Base-by-base conservation (phyloP, 2,329 filamentous ascomycete species). In the Diaporthe citrichinensis region DNA sequence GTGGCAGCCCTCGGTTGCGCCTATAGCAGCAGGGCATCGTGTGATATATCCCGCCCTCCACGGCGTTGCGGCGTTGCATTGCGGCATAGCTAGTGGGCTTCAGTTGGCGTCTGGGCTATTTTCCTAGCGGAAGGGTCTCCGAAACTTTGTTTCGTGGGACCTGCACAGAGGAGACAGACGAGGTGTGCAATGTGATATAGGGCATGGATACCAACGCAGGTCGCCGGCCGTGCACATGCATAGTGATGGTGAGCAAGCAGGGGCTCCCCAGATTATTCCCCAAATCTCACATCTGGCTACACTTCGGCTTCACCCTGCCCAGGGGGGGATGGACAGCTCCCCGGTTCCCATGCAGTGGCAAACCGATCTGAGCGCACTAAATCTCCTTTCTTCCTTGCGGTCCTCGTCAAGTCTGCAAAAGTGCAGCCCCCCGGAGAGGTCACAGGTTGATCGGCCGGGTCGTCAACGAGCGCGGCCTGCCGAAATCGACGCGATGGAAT, bases 71-170 rank as follows among this genome's bases (percentile, higher is more conserved):
- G 62, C 62, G 62, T 68, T 68, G 46, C 62, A 68, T 39, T 51
- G 46, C 62, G 62, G 62, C 28, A n/a, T 39, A 53, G 62, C 62
- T 68, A 68, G 62, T 68, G 62, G 23, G 62, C 62, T 68, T 53
- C 62, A 68, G 62, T 68, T 53, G 44, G 62, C 23, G 62, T 68
- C 62, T 68, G 46, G 62, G 46, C 62, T 68, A 51, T 53, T 51
- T 51, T 39, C 62, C 62, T 39, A 68, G 46, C 46, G 62, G 62
- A 68, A 68, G 46, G 44, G 46, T 51, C 62, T 68, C 62, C 62
- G 62, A 68, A 68, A 68, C 62, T 68, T 68, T 68, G 65, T 68
- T 68, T 68, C 65, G 46, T 39, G 65, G 65, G 65, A 68, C 65
- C 65, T 53, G 46, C 31, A 34, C 65, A 12, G n/a, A 23, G 17